A percentile compares a stretch with the other conserved stretches of the same genome.
Evolutionary conservation across 768 basidiomycete species (phyloP).

Genomic region (Tylopilus felleus): DNA sequence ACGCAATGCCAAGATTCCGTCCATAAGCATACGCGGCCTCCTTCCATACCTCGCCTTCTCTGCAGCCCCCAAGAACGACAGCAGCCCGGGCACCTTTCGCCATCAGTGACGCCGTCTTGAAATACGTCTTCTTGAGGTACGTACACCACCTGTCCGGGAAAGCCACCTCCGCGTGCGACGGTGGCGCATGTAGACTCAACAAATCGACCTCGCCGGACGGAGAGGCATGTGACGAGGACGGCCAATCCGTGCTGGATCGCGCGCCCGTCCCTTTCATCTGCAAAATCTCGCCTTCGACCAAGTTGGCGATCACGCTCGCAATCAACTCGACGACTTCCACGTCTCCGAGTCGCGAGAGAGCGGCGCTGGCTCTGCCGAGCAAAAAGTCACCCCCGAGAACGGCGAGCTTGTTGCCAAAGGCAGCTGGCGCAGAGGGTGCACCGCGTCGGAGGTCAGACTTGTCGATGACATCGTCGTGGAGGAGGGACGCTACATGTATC

Average conservation of each 20-base stretch:
- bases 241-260: background rate
- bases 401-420: slow-evolving; percentile 90
- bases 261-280: slow-evolving; percentile 37
- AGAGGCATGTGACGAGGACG: background rate
- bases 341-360: slow-evolving; percentile 81
- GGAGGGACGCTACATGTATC: slow-evolving; percentile 92
- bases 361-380: slow-evolving; percentile 85
- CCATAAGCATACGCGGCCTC: slow-evolving; percentile 74
- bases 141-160: slow-evolving; percentile 57
- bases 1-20: slow-evolving; percentile 3
- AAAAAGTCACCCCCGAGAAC: slow-evolving; percentile 96
- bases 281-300: slow-evolving; percentile 96
- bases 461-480: slow-evolving; percentile 92
- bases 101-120: slow-evolving; percentile 1
- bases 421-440: slow-evolving; percentile 62
- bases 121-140: slow-evolving; percentile 88
- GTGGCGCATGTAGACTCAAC: slow-evolving; percentile 45
- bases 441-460: slow-evolving; percentile 67
- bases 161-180: slow-evolving; percentile 26
- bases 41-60: slow-evolving; percentile 76
- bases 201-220: slow-evolving; percentile 29
- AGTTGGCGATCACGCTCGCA: slow-evolving; percentile 86
- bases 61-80: slow-evolving; percentile 82
- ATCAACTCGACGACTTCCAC: slow-evolving; percentile 92
- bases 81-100: slow-evolving; percentile 56